phyloP scores from a whole-genome alignment of 805 yeast species.

The Candida chauliodis region DNA sequence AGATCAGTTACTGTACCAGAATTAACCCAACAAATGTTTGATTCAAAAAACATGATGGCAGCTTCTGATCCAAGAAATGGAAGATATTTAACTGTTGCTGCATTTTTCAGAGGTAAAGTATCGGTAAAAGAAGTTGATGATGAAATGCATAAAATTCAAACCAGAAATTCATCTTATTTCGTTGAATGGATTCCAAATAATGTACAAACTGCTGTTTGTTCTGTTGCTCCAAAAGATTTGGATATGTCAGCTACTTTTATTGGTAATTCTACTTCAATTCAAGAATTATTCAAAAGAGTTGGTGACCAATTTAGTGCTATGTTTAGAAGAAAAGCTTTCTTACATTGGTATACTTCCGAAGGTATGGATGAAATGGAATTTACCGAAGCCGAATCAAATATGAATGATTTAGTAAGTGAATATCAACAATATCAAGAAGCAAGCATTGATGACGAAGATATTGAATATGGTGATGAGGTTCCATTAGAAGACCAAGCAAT shows the following conservation, averaged over 20 bases:
- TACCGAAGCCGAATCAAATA: slow-evolving; percentile 88
- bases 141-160: slow-evolving; percentile 81
- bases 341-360: slow-evolving; percentile 93
- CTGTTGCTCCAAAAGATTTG: slow-evolving; percentile 80
- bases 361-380: slow-evolving; percentile 97
- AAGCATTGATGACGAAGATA: slow-evolving; percentile 64
- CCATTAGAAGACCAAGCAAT: slow-evolving; percentile 50
- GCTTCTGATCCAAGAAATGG: slow-evolving; percentile 90
- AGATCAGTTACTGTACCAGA: slow-evolving; percentile 85
- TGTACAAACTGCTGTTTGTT: slow-evolving; percentile 90
- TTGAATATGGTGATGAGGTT: slow-evolving; percentile 65
- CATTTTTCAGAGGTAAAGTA: slow-evolving; percentile 91
- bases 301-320: slow-evolving; percentile 87
- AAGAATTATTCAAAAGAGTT: slow-evolving; percentile 84
- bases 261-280: slow-evolving; percentile 91
- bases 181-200: slow-evolving; percentile 97
- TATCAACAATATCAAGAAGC: slow-evolving; percentile 90
- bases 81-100: slow-evolving; percentile 87
- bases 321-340: slow-evolving; percentile 92
- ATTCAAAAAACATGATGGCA: slow-evolving; percentile 92
- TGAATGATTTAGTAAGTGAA: slow-evolving; percentile 85
- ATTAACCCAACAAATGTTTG: slow-evolving; percentile 90
- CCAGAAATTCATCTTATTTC: slow-evolving; percentile 75
- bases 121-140: slow-evolving; percentile 93
- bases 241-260: slow-evolving; percentile 91